phyloP scores from a whole-genome alignment of 2,329 filamentous ascomycete genomes.

The Xylaria sp. region DNA sequence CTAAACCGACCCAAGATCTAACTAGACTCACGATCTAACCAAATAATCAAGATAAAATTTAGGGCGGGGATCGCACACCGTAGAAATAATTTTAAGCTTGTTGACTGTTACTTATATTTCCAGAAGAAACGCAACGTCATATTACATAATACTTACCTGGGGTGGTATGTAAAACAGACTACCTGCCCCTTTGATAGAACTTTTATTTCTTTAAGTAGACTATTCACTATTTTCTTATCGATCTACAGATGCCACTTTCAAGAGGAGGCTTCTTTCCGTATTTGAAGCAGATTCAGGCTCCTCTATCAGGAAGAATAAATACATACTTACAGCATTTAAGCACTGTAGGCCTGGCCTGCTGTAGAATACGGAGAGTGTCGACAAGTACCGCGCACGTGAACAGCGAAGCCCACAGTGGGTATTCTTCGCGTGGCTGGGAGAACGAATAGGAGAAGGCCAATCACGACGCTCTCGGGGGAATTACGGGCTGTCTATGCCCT shows the following conservation, averaged over 20 bases:
- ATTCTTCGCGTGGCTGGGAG: neutral
- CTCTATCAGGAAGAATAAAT: neutral
- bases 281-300: neutral
- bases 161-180: neutral
- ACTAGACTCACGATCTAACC: neutral
- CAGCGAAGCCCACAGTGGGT: neutral
- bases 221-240: neutral
- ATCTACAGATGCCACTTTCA: neutral
- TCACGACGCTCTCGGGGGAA: constrained; percentile 22
- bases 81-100: neutral
- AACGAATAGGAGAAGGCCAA: neutral
- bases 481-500: constrained; percentile 26
- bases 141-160: neutral
- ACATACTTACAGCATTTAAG: neutral
- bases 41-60: neutral
- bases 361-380: neutral
- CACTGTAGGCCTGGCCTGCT: no score
- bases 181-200: neutral
- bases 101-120: neutral
- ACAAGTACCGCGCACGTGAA: constrained; percentile 6
- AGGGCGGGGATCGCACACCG: neutral
- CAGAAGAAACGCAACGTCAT: neutral
- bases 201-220: neutral
- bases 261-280: neutral
- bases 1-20: neutral